Base-by-base conservation (phyloP, 768 basidiomycete genomes). In the Kwoniella sp. region DNA sequence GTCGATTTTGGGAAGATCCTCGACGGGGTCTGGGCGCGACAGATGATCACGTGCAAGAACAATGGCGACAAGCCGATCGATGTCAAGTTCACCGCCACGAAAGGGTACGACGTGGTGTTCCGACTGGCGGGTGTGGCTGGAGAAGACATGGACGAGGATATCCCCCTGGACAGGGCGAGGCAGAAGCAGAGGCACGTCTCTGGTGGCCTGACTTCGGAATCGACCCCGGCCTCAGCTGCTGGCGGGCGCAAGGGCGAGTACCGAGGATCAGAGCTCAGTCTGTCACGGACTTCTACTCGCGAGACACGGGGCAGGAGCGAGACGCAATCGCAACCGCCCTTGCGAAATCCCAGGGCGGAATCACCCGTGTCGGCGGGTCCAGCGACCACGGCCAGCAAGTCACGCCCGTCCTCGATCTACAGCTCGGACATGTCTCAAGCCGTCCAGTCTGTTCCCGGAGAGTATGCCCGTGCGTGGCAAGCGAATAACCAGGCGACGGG, bases 11-110 rank as follows among this genome's bases (percentile, higher is more conserved):
- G 72, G 2, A 58, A 64, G 43, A 62, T 71, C 29, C 36, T 44
- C 32, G 67, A 69, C 37, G 72, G 72, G 5, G 50, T 60, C 8
- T 69, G 68, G 66, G 53, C 62, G 15, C 63, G 55, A 37, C 67
- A 71, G 46, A 53, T 65, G 33, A 50, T 73, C 20, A 64, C 58
- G 14, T 62, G 64, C 52, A 73, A 69, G 51, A 73, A 73, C 44
- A 56, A 57, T 12, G 65, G 69, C 9, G 60, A 59, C 26, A 54
- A 57, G 33, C 50, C 61, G 7, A 59, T 71, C 25, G 72, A 73
- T 42, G 68, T 73, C 22, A 44, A 51, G 26, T 63, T 73, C 17
- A 59, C 62, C 3, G 62, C 62, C 23, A 56, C 67, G 23, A 37
- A 47, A 14, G 70, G 64, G 0, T 48, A 56, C 20, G 67, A 73